phyloP scores from a whole-genome alignment of 306 rosid genomes.

The Cucumis sativus region Cucumber_9930_V3 NC_026659.2:550001-550500 shows the following conservation, averaged over 20 bases:
- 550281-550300: neutral
- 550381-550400: neutral
- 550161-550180: conserved; percentile 50
- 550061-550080: conserved; percentile 74
- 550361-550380: neutral
- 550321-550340: neutral
- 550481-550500: neutral
- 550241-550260: neutral
- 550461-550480: neutral
- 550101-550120: conserved; percentile 76
- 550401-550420: neutral
- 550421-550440: neutral
- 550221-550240: conserved; percentile 26
- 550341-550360: neutral
- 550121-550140: conserved; percentile 55
- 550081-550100: conserved; percentile 78
- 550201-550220: conserved; percentile 48
- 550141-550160: conserved; percentile 71
- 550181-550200: conserved; percentile 57
- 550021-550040: conserved; percentile 53
- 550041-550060: conserved; percentile 39
- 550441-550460: neutral
- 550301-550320: neutral
- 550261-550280: neutral
- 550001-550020: conserved; percentile 42